Conservation (phyloP, 1,284 basidiomycete species). For the Moesziomyces antarcticus region DNA sequence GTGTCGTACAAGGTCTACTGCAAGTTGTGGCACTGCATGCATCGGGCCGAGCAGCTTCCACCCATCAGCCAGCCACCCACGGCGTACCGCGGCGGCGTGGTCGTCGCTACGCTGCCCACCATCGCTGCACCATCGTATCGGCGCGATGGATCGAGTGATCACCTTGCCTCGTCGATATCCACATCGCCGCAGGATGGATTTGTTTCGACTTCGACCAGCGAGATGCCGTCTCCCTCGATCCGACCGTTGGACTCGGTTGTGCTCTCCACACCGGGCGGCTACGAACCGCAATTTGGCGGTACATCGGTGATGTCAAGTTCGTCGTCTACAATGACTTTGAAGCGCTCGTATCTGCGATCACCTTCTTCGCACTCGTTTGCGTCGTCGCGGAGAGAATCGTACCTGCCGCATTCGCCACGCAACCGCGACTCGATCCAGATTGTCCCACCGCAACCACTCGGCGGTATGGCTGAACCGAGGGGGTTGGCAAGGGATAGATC, state of each 20-base stretch:
- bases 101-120: slow-evolving; percentile 19
- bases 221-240: slow-evolving; percentile 33
- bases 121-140: slow-evolving; percentile 1
- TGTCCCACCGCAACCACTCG: slow-evolving; percentile 59
- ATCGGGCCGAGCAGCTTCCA: slow-evolving; percentile 32
- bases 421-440: slow-evolving; percentile 61
- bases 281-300: slow-evolving; percentile 34
- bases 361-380: slow-evolving; percentile 29
- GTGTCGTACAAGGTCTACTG: slow-evolving; percentile 48
- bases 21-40: slow-evolving; percentile 46
- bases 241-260: slow-evolving; percentile 24
- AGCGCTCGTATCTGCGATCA: slow-evolving; percentile 45
- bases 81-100: slow-evolving; percentile 36
- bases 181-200: slow-evolving; percentile 23
- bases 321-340: slow-evolving; percentile 54
- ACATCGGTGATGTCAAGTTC: slow-evolving; percentile 40
- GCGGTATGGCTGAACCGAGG: slow-evolving; percentile 1
- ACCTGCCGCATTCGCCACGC: slow-evolving; percentile 56
- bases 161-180: slow-evolving; percentile 10
- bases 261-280: slow-evolving; percentile 29
- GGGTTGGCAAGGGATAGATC: slow-evolving; percentile 8
- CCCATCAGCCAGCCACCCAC: slow-evolving; percentile 48
- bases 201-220: slow-evolving; percentile 28
- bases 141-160: slow-evolving; percentile 13
- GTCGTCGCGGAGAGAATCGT: slow-evolving; percentile 44